Evolutionary conservation across 1,284 basidiomycete species (phyloP), one percentile per base, ranked within the genome.

Genomic region (Caloboletus firmus): DNA sequence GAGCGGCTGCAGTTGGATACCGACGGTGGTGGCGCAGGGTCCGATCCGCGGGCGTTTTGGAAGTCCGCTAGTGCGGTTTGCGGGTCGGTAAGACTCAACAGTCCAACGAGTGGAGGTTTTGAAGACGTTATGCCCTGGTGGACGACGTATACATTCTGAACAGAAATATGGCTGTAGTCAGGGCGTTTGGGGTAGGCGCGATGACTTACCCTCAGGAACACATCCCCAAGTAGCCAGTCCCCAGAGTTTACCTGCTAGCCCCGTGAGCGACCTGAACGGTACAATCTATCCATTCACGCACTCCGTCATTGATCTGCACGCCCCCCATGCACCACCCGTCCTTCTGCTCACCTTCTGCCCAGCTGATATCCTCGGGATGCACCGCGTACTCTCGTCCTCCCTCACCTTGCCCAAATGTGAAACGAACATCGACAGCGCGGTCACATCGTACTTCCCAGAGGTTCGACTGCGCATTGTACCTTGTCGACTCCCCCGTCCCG

Each of bases 181-280:
- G 2, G 12, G 12, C 30, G 39, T 52, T 22, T 10, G 3, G 15
- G 34, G 30, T 7, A 12, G 17, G 28, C 35, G 2, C 6, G 20
- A 70, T 9, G 24, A 71, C 76, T 52, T 57, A 80, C 81, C 60
- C 82, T 75, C 52, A 85, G 71, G 59, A 83, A 85, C 18, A 76
- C 73, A 55, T 81, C 81, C 15, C 82, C 82, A 20, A 84, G 72
- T 17, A 85, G 72, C 83, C 83, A 85, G 65, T 85, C 83, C 5
- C 79, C 81, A n/a, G 79, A 79, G 58, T 76, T 76, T 36, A 85
- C 78, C 77, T 84, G 57, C 35, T 15, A 24, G 17, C 32, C 1
- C 17, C 18, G 26, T 62, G 6, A 67, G 57, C 24, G 28, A 30
- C n/a, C 24, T 22, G 17, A 48, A 41, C 22, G 24, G 1, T 3